Evolutionary conservation across 2,329 filamentous ascomycete genomes (phyloP), one percentile per base, ranked within the genome.

Genomic region (Fusarium illudens): DNA sequence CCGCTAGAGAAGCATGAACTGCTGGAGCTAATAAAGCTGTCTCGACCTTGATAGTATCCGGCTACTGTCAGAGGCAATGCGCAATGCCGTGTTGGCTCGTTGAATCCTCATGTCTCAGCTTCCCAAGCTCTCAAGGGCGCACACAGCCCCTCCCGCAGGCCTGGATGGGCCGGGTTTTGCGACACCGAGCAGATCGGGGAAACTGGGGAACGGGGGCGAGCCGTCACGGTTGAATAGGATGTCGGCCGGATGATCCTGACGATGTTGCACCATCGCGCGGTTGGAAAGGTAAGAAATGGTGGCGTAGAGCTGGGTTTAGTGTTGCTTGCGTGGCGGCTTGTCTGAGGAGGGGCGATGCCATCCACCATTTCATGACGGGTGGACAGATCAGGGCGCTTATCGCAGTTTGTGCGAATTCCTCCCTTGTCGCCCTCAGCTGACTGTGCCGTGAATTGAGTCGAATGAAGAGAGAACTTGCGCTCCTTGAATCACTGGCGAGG

Each of bases 251-350:
- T 55, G 58, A 63, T 46, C 37, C 39, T 58, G 57, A 67, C 34
- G 59, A 71, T 59, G 49, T 32, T 70, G 49, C 60, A 70, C 29
- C 34, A 57, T 62, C 22, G 42, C 58, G 61, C 22, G 27, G 57
- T 48, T 57, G 42, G 46, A 56, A 57, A 48, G 27, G 61, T 32
- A 46, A 69, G 58, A 71, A 68, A 73, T 66, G 70, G 71, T 74
- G 73, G 74, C 71, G 73, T 64, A 63, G 60, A 70, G 57, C 53
- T 71, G 68, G 70, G 57, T 63, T 69, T 71, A 71, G 74, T 71
- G 69, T 57, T 69, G 71, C 70, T 73, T 76, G 73, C 65, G 73
- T 76, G 74, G 75, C 73, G 71, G 65, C 42, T 55, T 56, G 61
- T 65, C 39, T 54, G 49, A 13, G 27, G 62, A 64, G 75, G 73